These are phyloP conservation scores for Mytilinidion resinicola DNA, from an alignment of 495 filamentous ascomycete species.

Conservation along the genomic window DNA sequence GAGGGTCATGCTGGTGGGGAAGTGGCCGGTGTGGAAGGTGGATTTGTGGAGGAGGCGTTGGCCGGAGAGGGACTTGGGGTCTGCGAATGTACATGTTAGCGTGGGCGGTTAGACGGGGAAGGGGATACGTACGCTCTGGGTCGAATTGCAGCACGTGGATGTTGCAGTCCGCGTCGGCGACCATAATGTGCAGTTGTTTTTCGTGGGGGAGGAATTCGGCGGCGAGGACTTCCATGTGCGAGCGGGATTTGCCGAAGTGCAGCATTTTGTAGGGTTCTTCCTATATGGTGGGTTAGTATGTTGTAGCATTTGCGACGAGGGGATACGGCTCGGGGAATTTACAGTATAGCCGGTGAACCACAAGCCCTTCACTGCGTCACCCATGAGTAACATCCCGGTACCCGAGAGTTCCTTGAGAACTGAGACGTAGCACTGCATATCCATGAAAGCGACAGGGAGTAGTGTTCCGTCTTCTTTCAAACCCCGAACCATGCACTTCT, in stretches of 20 bases:
- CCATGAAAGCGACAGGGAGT: conserved; percentile 93
- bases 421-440: conserved; percentile 88
- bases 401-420: conserved; percentile 72
- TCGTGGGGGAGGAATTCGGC: conserved; percentile 88
- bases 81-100: conserved; percentile 40
- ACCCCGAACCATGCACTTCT: conserved; percentile 94
- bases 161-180: conserved; percentile 77
- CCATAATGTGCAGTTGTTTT: conserved; percentile 72
- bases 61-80: conserved; percentile 88
- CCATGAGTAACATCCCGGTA: conserved; percentile 76
- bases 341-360: conserved; percentile 93
- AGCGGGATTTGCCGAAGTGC: conserved; percentile 78
- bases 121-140: conserved; percentile 60
- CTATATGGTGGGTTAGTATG: too few species aligned
- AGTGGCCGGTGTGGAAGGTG: conserved; percentile 80
- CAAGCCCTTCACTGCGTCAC: conserved; percentile 84
- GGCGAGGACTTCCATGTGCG: conserved; percentile 67
- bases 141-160: conserved; percentile 89
- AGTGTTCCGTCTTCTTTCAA: conserved; percentile 90
- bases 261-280: conserved; percentile 94
- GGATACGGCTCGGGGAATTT: conserved; percentile 22
- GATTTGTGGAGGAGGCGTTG: conserved; percentile 77
- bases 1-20: conserved; percentile 64
- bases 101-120: not conserved
- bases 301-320: too few species aligned